Conservation (phyloP, 2,329 filamentous ascomycete genomes). For the Trichoderma gracile region DNA sequence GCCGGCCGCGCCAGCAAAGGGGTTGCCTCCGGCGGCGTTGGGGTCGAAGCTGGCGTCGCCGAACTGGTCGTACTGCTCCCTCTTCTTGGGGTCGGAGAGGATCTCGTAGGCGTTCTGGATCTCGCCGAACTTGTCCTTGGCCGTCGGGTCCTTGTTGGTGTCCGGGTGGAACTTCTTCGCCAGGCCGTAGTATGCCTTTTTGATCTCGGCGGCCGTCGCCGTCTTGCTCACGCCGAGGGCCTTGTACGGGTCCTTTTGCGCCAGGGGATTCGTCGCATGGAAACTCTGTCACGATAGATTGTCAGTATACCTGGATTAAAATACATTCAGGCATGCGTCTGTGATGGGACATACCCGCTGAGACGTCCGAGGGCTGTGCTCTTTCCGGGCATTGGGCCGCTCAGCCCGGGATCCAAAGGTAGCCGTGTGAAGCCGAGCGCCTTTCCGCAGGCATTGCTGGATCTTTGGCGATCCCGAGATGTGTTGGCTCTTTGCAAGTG, state of each 20-base stretch:
- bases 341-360: conserved; percentile 34
- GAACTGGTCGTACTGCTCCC: conserved; percentile 86
- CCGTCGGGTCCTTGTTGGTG: conserved; percentile 91
- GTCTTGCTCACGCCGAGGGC: conserved; percentile 80
- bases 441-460: conserved; percentile 44
- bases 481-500: conserved; percentile 46
- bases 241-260: conserved; percentile 78
- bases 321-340: neutral
- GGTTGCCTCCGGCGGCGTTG: conserved; percentile 62
- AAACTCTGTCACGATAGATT: conserved; percentile 47
- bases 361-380: conserved; percentile 28
- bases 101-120: conserved; percentile 94
- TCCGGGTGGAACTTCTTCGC: conserved; percentile 98
- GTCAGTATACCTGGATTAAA: neutral
- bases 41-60: conserved; percentile 87
- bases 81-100: conserved; percentile 89
- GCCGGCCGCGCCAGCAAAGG: conserved; percentile 61
- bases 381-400: conserved; percentile 29
- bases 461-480: conserved; percentile 44
- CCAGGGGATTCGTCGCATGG: conserved; percentile 58
- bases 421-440: conserved; percentile 40
- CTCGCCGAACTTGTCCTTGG: conserved; percentile 92
- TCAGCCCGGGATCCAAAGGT: conserved; percentile 31
- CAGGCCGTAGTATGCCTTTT: conserved; percentile 96
- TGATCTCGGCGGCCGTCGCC: conserved; percentile 85